Evolutionary conservation across 768 basidiomycete genomes (phyloP).

Genomic region (Sporobolomyces pararoseus): DNA sequence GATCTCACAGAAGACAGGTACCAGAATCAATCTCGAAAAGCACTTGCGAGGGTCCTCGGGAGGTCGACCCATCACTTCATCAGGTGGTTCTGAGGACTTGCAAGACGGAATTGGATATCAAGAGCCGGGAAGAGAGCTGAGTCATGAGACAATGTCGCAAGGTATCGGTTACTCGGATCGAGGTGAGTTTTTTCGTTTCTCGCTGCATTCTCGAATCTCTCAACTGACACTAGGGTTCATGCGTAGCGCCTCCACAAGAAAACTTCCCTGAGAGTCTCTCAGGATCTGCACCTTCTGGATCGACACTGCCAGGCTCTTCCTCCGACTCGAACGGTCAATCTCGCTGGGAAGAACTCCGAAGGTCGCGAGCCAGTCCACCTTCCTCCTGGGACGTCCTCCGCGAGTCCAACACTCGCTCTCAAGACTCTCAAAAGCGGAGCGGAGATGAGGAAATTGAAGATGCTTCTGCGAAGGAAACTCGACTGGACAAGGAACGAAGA

Average conservation of each 20-base stretch:
- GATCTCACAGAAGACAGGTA: constrained; percentile 1
- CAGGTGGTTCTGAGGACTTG: background rate
- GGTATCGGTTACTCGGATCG: constrained; percentile 35
- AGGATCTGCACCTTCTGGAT: constrained; percentile 1
- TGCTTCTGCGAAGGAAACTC: background rate
- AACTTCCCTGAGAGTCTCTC: constrained; percentile 20
- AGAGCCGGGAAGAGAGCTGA: constrained; percentile 21
- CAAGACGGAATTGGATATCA: constrained; percentile 18
- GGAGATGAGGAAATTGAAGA: background rate
- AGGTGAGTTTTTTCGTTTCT: background rate
- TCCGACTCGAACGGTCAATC: constrained; percentile 1
- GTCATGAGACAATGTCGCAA: background rate
- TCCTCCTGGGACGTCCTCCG: constrained; percentile 27
- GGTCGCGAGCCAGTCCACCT: constrained; percentile 18
- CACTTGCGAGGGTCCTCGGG: background rate
- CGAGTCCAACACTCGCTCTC: background rate
- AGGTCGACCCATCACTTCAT: background rate
- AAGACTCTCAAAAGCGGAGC: background rate
- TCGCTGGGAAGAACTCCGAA: constrained; percentile 29
- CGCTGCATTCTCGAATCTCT: background rate
- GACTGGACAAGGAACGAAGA: constrained; percentile 18
- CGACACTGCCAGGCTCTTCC: background rate
- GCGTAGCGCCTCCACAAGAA: constrained; percentile 32
- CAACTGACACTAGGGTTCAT: background rate
- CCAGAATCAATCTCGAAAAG: background rate